Conservation (phyloP, 2,329 filamentous ascomycete genomes). For the Phaeophleospora eucalypticola region DNA sequence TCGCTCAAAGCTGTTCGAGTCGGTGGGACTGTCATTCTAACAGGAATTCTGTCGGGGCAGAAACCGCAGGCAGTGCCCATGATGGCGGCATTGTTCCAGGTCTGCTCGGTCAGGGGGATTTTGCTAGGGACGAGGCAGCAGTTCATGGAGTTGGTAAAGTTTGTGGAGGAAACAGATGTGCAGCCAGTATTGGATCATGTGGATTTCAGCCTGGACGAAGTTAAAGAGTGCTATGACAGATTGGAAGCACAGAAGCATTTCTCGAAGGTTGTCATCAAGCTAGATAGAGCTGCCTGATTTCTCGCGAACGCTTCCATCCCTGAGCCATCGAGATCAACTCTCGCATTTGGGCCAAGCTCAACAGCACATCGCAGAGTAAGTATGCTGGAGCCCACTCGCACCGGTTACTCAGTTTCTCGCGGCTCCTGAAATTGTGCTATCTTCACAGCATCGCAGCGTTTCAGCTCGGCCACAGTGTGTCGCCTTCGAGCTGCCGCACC, state of each 20-base stretch:
- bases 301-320: neutral
- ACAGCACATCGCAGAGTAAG: too few species aligned
- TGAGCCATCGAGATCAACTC: too few species aligned
- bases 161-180: constrained; percentile 19
- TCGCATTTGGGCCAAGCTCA: too few species aligned
- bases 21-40: constrained; percentile 33
- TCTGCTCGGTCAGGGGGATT: constrained; percentile 19
- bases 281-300: neutral
- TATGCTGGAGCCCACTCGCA: too few species aligned
- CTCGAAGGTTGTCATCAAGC: constrained; percentile 24
- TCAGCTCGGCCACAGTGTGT: too few species aligned
- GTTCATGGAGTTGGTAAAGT: constrained; percentile 16
- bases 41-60: constrained; percentile 12
- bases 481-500: too few species aligned
- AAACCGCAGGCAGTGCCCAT: constrained; percentile 13
- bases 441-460: too few species aligned
- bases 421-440: too few species aligned
- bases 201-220: constrained; percentile 34
- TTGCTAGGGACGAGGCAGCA: constrained; percentile 17
- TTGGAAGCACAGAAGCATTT: constrained; percentile 31
- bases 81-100: constrained; percentile 11
- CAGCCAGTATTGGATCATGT: constrained; percentile 33
- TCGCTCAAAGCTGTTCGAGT: constrained; percentile 38
- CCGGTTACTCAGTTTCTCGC: too few species aligned
- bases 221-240: constrained; percentile 29